These are phyloP conservation scores for Taphrina confusa DNA, from an alignment of 1,139 yeast genomes.

Conservation along the genomic window DNA sequence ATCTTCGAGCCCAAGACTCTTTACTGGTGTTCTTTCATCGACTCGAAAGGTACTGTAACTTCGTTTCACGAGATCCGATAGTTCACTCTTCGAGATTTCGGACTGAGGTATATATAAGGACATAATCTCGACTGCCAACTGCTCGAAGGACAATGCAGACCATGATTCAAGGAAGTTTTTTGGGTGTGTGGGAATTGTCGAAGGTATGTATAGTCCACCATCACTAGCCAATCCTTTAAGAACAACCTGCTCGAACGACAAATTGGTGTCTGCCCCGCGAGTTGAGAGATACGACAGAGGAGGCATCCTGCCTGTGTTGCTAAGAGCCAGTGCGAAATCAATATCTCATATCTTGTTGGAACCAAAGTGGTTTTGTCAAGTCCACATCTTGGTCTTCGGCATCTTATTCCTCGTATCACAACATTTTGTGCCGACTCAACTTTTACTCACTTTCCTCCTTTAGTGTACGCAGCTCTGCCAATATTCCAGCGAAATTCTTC, in stretches of 20 bases:
- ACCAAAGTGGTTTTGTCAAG: too few species aligned
- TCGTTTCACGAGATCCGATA: conserved; percentile 60
- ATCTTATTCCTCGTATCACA: too few species aligned
- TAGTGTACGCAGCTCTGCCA: too few species aligned
- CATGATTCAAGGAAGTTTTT: conserved; percentile 62
- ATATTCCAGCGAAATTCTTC: too few species aligned
- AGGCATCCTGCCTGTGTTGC: too few species aligned
- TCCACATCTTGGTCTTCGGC: too few species aligned
- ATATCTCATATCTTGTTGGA: too few species aligned
- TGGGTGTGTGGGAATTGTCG: conserved; percentile 71
- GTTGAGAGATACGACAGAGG: conserved; percentile 34
- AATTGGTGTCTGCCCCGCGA: conserved; percentile 36
- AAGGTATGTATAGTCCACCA: conserved; percentile 92
- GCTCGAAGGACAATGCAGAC: conserved; percentile 74
- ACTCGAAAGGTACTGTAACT: conserved; percentile 90
- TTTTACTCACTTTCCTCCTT: too few species aligned
- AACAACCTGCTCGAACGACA: conserved; percentile 37
- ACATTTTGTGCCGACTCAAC: too few species aligned
- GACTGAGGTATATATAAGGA: conserved; percentile 66
- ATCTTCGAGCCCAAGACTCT: conserved; percentile 55
- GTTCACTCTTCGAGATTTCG: conserved; percentile 73
- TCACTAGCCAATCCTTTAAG: conserved; percentile 93
- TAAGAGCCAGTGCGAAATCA: too few species aligned
- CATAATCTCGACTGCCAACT: conserved; percentile 82
- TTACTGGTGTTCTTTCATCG: conserved; percentile 81